Base-by-base conservation (phyloP, 495 filamentous ascomycete species). In the Tuber microsphaerosporum region DNA sequence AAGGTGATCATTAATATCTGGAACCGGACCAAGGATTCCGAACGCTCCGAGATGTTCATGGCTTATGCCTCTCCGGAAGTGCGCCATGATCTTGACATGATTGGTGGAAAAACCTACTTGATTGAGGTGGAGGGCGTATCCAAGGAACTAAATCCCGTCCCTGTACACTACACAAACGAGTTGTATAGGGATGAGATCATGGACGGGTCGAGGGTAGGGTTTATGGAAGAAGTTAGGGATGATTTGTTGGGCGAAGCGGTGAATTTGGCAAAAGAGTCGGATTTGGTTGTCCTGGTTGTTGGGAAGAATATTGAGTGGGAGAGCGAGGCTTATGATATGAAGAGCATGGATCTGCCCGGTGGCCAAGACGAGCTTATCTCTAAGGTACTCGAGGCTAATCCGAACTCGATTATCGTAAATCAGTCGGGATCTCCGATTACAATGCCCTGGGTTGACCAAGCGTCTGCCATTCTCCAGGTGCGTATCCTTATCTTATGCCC, bases 291-390 rank as follows among this genome's bases (percentile, higher is more conserved):
- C 73, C 81, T 92, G 34, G 90, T 90, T 77, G 89, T 89, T 17
- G 91, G 91, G 16, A 86, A 92, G 69, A 92, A 91, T 74, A 86
- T 84, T 61, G 91, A 92, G 76, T 92, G 89, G 89, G 91, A 93
- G 81, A 89, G 88, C n/a, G 91, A 92, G 82, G 90, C 91, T 48
- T 87, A 89, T 72, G 91, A 93, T 82, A 88, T 90, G 56, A 84
- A 87, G 31, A 84, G 88, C 75, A 92, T 93, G 90, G 87, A 90
- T 70, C 85, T 92, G 1, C 89, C 89, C 17, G 86, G 88, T 0
- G 85, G 86, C 65, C 87, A 86, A 78, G 87, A 92, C 78, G 86
- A 89, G 69, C 83, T 91, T 73, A 89, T 91, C 77, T 79, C 85
- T 56, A 83, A 85, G 16, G 86, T 91, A 5, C 84, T 90, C 37